These are phyloP conservation scores for Marchantia polymorpha DNA, from an alignment of 225 moss, liverwort and hornwort species.

Conservation along the genomic window DNA sequence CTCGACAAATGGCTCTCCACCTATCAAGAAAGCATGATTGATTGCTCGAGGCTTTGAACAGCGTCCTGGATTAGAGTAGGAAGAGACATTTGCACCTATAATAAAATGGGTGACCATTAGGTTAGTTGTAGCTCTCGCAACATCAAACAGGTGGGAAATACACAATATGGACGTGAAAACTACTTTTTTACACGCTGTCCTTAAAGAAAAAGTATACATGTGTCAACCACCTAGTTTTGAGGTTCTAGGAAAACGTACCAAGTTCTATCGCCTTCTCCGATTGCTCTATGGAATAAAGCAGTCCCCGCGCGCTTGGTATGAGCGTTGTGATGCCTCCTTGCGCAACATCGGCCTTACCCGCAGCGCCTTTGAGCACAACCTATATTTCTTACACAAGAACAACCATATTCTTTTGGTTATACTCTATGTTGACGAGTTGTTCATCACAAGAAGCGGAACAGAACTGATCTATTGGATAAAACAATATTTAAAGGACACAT, in stretches of 20 bases:
- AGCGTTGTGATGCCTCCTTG: not conserved
- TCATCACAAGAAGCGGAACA: too few relatives aligned
- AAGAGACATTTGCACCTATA: too few relatives aligned
- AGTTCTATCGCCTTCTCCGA: not conserved
- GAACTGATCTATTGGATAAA: too few relatives aligned
- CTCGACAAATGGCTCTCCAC: not conserved
- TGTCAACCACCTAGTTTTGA: not conserved
- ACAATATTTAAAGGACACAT: too few relatives aligned
- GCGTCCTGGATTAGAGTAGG: not conserved
- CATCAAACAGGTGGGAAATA: too few relatives aligned
- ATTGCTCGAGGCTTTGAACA: not conserved
- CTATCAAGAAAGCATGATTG: not conserved
- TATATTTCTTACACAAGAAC: too few relatives aligned
- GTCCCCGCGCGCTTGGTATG: not conserved
- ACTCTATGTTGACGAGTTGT: too few relatives aligned
- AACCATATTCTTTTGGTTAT: too few relatives aligned
- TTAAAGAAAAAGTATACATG: not conserved
- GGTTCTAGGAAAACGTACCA: not conserved
- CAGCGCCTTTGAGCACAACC: too few relatives aligned
- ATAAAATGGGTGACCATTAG: too few relatives aligned
- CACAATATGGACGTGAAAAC: not conserved
- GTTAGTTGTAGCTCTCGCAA: too few relatives aligned
- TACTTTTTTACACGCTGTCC: not conserved
- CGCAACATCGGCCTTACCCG: too few relatives aligned
- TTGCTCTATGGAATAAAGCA: not conserved